Evolutionary conservation across 2,329 filamentous ascomycete species (phyloP).

Genomic region (Cercospora canescens): DNA sequence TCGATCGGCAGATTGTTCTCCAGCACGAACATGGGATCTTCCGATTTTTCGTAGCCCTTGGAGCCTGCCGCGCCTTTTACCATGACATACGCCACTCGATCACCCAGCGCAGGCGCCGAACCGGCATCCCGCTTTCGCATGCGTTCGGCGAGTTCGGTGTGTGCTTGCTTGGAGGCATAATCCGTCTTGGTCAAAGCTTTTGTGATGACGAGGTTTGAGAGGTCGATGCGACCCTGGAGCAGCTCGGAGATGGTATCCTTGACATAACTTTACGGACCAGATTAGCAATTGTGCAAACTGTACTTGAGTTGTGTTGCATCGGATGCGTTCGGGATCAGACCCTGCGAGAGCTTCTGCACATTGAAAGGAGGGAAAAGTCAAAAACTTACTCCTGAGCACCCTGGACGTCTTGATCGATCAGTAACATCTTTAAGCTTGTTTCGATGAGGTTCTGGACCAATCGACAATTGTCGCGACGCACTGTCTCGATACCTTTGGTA

Average conservation of each 20-base stretch:
- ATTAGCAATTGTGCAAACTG: conserved; percentile 39
- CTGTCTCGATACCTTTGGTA: conserved; percentile 98
- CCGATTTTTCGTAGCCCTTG: conserved; percentile 95
- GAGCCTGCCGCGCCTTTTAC: conserved; percentile 84
- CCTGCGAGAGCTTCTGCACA: background rate
- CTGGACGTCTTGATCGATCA: conserved; percentile 88
- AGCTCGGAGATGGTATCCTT: conserved; percentile 94
- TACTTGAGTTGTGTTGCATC: background rate
- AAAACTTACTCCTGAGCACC: conserved; percentile 84
- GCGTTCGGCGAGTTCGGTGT: conserved; percentile 89
- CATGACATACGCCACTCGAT: conserved; percentile 98
- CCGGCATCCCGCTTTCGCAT: conserved; percentile 98
- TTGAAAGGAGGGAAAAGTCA: background rate
- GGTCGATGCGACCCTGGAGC: conserved; percentile 95
- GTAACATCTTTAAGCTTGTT: conserved; percentile 89
- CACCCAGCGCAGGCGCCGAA: conserved; percentile 86
- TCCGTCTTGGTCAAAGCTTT: conserved; percentile 91
- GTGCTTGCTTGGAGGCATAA: conserved; percentile 90
- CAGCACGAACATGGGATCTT: conserved; percentile 94
- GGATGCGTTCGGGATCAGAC: conserved; percentile 14
- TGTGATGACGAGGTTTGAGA: conserved; percentile 98
- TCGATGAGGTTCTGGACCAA: conserved; percentile 97
- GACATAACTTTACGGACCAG: conserved; percentile 68
- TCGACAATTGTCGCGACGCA: conserved; percentile 92
- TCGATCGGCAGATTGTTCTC: conserved; percentile 98